Base-by-base conservation (phyloP, 192 early-diverging fungal species). In the Umbelopsis sp. region DNA sequence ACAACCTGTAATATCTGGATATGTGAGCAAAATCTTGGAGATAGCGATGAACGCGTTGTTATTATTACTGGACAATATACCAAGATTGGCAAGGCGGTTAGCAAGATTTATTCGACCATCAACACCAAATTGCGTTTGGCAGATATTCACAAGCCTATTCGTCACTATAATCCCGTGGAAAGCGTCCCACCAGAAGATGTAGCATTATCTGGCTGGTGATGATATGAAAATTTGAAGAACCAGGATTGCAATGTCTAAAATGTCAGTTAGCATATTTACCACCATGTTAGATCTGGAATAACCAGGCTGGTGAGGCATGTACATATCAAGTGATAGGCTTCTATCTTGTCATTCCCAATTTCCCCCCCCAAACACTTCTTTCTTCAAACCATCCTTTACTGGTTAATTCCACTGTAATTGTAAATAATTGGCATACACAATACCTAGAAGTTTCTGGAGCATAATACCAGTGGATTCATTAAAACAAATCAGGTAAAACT, bases 121-220 rank as follows among this genome's bases (percentile, higher is more conserved):
- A 22, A 62, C 56, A 34, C 56, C 56, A 62, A 29, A 29, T 29
- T 62, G 56, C 56, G 56, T 2, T 34, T 62, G 26, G 56, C 56
- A 2, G 56, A 62, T 17, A 62, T 62, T 34, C 56, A 62, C 26
- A 62, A 62, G 31, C 31, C 56, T 17, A 62, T 62, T 20, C 56
- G 31, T 34, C 11, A 34, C 31, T 62, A 62, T 34, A 32, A 6
- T 36, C 56, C 56, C 0, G 56, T 32, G 6, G 56, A 62, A 62
- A 31, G 0, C 4, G 31, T 20, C 29, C 26, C 26, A 4, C 12
- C 24, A 6, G 56, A 31, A 29, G 56, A 62, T 14, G 47, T 17
- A 0, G 47, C 47, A 0, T 49, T 49, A 21, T 49, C 47, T 49
- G 47, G 47, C 10, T 49, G 47, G 47, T 49, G 20, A 47, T 3